phyloP scores from a whole-genome alignment of 495 filamentous ascomycete species.

The Pseudevernia furfuracea region DNA sequence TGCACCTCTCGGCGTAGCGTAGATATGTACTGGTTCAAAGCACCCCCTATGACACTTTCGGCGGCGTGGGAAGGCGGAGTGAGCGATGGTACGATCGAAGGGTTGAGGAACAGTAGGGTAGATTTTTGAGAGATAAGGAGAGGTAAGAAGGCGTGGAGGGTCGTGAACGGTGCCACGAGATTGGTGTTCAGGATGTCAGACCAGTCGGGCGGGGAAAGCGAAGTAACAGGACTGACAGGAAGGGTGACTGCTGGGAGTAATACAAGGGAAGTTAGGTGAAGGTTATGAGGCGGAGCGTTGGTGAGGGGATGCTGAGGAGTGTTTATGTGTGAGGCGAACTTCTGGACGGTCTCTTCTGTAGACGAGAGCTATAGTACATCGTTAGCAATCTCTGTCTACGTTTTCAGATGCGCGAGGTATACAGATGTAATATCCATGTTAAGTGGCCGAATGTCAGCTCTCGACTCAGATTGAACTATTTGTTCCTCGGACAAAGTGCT shows the following conservation, averaged over 20 bases:
- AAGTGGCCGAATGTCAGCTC: conserved; percentile 72
- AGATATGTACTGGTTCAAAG: conserved; percentile 69
- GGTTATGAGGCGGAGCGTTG: conserved; percentile 62
- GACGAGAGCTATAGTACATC: conserved; percentile 50
- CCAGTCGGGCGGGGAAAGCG: conserved; percentile 71
- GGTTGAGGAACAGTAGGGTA: conserved; percentile 72
- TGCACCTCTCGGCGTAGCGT: conserved; percentile 69
- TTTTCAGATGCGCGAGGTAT: conserved; percentile 23
- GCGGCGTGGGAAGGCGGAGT: conserved; percentile 76
- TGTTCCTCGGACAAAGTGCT: conserved; percentile 74
- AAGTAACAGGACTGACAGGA: conserved; percentile 69
- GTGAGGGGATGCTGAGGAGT: conserved; percentile 63
- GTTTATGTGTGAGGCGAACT: conserved; percentile 58
- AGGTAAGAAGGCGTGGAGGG: conserved; percentile 77
- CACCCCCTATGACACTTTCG: conserved; percentile 70
- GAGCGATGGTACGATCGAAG: conserved; percentile 75
- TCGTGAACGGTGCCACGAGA: conserved; percentile 84
- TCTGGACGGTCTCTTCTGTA: conserved; percentile 42
- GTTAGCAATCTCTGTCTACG: conserved; percentile 24
- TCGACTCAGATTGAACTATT: conserved; percentile 61
- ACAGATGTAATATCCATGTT: conserved; percentile 76
- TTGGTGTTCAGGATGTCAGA: conserved; percentile 85
- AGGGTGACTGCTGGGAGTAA: conserved; percentile 56
- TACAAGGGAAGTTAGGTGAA: conserved; percentile 69
- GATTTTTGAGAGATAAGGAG: conserved; percentile 51